Percentiles rank a stretch among this genome's conserved stretches.
Conservation (phyloP, 2,329 filamentous ascomycete species). For the Aspergillus pseudotamarii region DNA sequence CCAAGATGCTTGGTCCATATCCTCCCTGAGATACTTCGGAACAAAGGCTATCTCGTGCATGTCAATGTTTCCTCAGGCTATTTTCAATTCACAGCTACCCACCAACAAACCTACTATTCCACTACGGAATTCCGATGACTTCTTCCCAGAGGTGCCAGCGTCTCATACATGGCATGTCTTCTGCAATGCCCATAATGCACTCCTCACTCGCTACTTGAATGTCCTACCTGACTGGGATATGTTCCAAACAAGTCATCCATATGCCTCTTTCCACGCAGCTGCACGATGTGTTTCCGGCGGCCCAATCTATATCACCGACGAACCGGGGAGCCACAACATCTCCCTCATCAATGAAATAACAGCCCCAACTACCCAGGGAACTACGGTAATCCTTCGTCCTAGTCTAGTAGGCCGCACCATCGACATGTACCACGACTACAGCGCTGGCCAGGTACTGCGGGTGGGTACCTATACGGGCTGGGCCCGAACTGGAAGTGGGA, state of each 20-base stretch:
- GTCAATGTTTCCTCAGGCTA: conserved; percentile 82
- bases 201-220: conserved; percentile 83
- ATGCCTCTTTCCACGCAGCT: conserved; percentile 83
- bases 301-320: conserved; percentile 92
- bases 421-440: conserved; percentile 74
- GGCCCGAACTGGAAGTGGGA: conserved; percentile 69
- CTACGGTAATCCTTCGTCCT: conserved; percentile 80
- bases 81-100: conserved; percentile 83
- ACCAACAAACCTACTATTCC: conserved; percentile 73
- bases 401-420: conserved; percentile 72
- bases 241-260: conserved; percentile 70
- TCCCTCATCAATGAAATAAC: conserved; percentile 79
- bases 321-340: conserved; percentile 78
- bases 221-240: conserved; percentile 83
- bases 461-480: conserved; percentile 76
- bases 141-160: conserved; percentile 78
- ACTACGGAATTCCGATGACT: conserved; percentile 84
- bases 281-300: conserved; percentile 88
- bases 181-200: conserved; percentile 84
- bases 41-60: conserved; percentile 87
- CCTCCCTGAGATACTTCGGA: conserved; percentile 76
- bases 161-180: conserved; percentile 96
- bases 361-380: conserved; percentile 69
- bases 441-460: conserved; percentile 73
- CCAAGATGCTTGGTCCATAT: conserved; percentile 82